Base-by-base conservation (phyloP, 164 flowering plant species). In the Vitis amurensis region DNA sequence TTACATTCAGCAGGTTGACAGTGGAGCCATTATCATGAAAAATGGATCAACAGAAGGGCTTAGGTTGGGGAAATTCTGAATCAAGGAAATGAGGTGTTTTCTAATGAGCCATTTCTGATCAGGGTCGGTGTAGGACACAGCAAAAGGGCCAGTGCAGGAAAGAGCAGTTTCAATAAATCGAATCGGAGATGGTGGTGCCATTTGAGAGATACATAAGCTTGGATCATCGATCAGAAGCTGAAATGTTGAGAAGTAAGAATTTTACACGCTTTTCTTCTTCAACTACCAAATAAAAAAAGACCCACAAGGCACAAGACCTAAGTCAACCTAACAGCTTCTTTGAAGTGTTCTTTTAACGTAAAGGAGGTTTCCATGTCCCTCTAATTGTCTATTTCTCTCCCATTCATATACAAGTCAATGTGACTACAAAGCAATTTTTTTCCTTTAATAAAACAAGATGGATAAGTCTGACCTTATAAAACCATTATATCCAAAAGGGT, bases 21-120 rank as follows among this genome's bases (percentile, higher is more conserved):
- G 72, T 48, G 8, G 80, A 70, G 31, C 91, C 93, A 59, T 87
- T 79, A 67, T 83, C 73, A 72, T 89, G 84, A n/a, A 55, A 80
- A 80, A 88, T 6, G 63, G 55, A n/a, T 72, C 83, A 4, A 66
- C 69, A 2, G 85, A 74, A 2, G 78, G 84, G 44, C 17, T 50
- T 50, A 88, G 74, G 10, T 61, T 52, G 2, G 92, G 88, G 70
- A 77, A 85, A 10, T 81, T 75, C n/a, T 80, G 77, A 8, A 82
- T 53, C 3, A 88, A 73, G 11, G 81, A 69, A 23, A 84, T 71
- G 50, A 86, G 77, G 73, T 86, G 84, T 13, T 83, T 72, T 16
- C 84, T 77, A 48, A 88, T 88, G 19, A 81, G 55, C 85, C 80
- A 77, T 76, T 81, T 88, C 65, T 80, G 85, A 17, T 79, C 59